Conservation (phyloP, 495 filamentous ascomycete genomes). For the Diplogelasinospora grovesii region DNA sequence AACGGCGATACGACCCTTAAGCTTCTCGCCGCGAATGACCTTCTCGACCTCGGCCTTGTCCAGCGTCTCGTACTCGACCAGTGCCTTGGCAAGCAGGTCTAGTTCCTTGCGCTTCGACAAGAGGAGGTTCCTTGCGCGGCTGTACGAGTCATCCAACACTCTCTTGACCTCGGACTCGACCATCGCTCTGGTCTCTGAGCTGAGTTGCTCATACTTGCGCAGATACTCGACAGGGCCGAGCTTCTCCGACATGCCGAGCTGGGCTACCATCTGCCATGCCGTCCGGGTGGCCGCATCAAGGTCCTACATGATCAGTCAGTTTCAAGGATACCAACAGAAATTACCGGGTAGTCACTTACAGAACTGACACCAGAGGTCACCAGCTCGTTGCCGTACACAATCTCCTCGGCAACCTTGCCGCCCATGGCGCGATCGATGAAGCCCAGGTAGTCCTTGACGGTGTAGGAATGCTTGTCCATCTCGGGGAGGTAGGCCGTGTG, state of each 20-base stretch:
- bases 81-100: slow-evolving; percentile 75
- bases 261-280: slow-evolving; percentile 80
- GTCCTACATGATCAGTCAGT: slow-evolving; percentile 51
- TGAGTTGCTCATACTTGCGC: slow-evolving; percentile 70
- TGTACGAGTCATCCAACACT: slow-evolving; percentile 72
- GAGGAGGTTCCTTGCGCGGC: slow-evolving; percentile 67
- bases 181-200: slow-evolving; percentile 71
- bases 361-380: slow-evolving; percentile 76
- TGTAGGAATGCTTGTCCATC: slow-evolving; percentile 79
- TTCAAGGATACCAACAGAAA: background rate
- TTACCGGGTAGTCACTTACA: slow-evolving; percentile 44
- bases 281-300: slow-evolving; percentile 69
- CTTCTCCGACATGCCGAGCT: slow-evolving; percentile 78
- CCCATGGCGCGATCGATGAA: slow-evolving; percentile 79
- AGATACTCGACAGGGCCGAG: slow-evolving; percentile 85
- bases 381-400: slow-evolving; percentile 79
- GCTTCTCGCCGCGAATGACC: slow-evolving; percentile 76
- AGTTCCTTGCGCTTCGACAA: slow-evolving; percentile 68
- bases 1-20: slow-evolving; percentile 47
- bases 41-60: slow-evolving; percentile 82
- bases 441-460: slow-evolving; percentile 65
- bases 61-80: slow-evolving; percentile 91
- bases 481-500: slow-evolving; percentile 79
- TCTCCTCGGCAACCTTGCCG: slow-evolving; percentile 89
- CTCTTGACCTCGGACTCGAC: slow-evolving; percentile 84